Evolutionary conservation across 345 rosid species (phyloP), one percentile per base, ranked within the genome.

Genomic region (Isatis tinctoria): DNA sequence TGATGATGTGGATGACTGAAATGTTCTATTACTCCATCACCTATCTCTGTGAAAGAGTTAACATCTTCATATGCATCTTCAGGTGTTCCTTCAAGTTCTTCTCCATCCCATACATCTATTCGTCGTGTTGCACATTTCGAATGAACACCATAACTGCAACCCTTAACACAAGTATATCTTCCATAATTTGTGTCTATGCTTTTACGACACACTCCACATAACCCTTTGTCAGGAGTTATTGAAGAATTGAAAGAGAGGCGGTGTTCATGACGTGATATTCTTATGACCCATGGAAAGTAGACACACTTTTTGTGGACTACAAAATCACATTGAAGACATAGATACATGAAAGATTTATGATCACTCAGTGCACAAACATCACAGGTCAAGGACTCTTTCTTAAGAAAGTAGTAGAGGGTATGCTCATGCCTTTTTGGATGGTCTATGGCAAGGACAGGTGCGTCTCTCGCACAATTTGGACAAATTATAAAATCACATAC

Each of bases 71-170:
- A 13, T 47, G 10, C 37, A 39, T 35, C 73, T 60, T 66, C 44
- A n/a, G n/a, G n/a, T n/a, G n/a, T n/a, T n/a, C n/a, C n/a, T n/a
- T 65, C 70, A 4, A 59, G 48, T 17, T 71, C 61, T 61, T 33
- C 11, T 3, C 66, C 65, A 43, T 75, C 79, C 79, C 65, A 71
- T n/a, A 74, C 22, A n/a, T 45, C 49, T n/a, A n/a, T 20, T 16
- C 0, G n/a, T 9, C 44, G 16, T 9, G 40, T 58, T 22, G 69
- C 82, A 33, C 82, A 79, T 27, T 5, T 18, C 1, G 63, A 66
- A 61, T 80, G 78, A 33, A 52, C 74, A 40, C 53, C 48, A 17
- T 24, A 80, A 24, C 6, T 20, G 32, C 73, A 18, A 3, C 75
- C 72, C 2, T 28, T 17, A 1, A 54, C 4, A 10, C 80, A 80